Evolutionary conservation across 2,329 filamentous ascomycete genomes (phyloP).

Genomic region (Pseudogymnoascus sp.): DNA sequence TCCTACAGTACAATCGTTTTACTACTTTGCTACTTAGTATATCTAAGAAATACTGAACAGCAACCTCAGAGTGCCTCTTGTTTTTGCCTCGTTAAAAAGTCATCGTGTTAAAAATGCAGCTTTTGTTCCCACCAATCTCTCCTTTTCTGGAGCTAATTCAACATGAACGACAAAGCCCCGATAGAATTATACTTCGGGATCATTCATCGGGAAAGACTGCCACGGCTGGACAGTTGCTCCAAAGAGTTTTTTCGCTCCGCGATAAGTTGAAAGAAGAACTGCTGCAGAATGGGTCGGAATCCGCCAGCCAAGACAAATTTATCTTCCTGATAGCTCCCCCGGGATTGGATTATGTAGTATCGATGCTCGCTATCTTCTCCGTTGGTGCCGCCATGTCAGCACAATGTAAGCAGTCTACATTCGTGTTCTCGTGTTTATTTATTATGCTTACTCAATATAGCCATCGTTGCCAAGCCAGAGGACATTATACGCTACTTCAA

Average conservation of each 20-base stretch:
- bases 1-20: background rate
- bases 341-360: conserved; percentile 18
- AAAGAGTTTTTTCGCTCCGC: conserved; percentile 17
- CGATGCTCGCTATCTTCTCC: conserved; percentile 22
- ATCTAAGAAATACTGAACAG: background rate
- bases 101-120: conserved; percentile 15
- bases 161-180: conserved; percentile 12
- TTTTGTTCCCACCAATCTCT: conserved; percentile 15
- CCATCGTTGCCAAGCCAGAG: conserved; percentile 19
- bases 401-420: conserved; percentile 16
- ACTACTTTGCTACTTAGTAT: background rate
- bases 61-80: background rate
- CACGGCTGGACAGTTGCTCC: conserved; percentile 18
- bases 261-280: conserved; percentile 13
- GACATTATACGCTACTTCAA: conserved; percentile 18
- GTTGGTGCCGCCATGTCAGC: conserved; percentile 18
- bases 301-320: conserved; percentile 15
- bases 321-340: conserved; percentile 18
- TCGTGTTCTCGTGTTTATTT: background rate
- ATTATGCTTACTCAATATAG: conserved; percentile 15
- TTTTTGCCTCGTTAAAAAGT: background rate
- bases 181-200: conserved; percentile 19
- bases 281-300: conserved; percentile 12
- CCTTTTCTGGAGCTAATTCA: conserved; percentile 19
- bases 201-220: conserved; percentile 15